Base-by-base conservation (phyloP, 495 filamentous ascomycete genomes). In the Pyrenopolyporus hunteri region DNA sequence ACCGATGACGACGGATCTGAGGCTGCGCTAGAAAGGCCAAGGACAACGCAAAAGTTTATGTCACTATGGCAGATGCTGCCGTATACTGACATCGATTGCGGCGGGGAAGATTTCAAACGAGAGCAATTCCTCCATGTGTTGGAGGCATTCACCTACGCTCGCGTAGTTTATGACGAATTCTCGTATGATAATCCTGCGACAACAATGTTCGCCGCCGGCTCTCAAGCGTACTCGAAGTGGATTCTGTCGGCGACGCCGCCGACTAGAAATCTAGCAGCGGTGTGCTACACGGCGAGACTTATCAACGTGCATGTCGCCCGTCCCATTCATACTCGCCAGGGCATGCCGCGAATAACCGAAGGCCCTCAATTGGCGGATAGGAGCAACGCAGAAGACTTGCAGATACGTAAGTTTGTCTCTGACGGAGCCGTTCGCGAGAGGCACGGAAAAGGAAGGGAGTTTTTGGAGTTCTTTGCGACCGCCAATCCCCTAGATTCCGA, bases 151-250 rank as follows among this genome's bases (percentile, higher is more conserved):
- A 73, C 71, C 8, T 91, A 83, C 62, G 78, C 82, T 46, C 82
- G 88, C 0, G 60, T 89, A 10, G 77, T 91, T 3, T 79, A 89
- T 37, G 88, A 91, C 64, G 88, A 91, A 49, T 90, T 83, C 68
- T 83, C 85, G 1, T 87, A 88, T 61, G 68, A 78, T 29, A 72
- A 78, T 10, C 61, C 73, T 16, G 60, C 74, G 3, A 47, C 69
- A 17, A 56, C 53, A 3, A 48, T 59, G n/a, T 77, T 79, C 55
- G 59, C 76, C 19, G 51, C 57, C 20, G 57, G 71, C 9, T 61
- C 85, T 0, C 55, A 77, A 4, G 78, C 83, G 20, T 73, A 75
- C 39, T 80, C 81, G 7, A 83, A 82, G 51, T 91, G 88, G 88
- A 74, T 88, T 17, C 70, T 91, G 0, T 90, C 87, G 0, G 88